Evolutionary conservation across 352 stramenopile genomes (phyloP).

Genomic region (Phytophthora quininea): DNA sequence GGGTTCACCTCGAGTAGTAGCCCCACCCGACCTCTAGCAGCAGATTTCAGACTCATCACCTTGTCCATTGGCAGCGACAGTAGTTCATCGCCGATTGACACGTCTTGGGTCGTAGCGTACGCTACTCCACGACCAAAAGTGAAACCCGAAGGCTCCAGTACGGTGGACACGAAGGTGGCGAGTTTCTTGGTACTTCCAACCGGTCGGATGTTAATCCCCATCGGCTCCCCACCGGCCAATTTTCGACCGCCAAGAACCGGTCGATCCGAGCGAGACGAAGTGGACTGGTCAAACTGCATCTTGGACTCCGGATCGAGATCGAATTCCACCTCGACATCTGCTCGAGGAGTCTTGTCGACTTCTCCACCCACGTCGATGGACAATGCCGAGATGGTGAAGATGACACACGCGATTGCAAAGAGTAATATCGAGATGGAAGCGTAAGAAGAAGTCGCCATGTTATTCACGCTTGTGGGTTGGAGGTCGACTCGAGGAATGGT

Average conservation of each 20-base stretch:
- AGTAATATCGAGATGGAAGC: conserved; percentile 19
- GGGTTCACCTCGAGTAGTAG: conserved; percentile 51
- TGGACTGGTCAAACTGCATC: conserved; percentile 16
- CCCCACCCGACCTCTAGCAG: conserved; percentile 35
- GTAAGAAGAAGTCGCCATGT: conserved; percentile 11
- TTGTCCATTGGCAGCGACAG: conserved; percentile 39
- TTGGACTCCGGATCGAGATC: conserved; percentile 42
- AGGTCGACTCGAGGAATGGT: conserved; percentile 14
- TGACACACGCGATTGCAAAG: not conserved
- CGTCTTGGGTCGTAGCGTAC: conserved; percentile 29
- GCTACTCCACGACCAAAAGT: conserved; percentile 52
- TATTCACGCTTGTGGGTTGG: not conserved
- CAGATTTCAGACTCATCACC: conserved; percentile 48
- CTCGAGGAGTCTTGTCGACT: conserved; percentile 14
- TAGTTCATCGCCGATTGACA: conserved; percentile 23
- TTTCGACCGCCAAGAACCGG: conserved; percentile 26
- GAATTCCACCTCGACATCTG: conserved; percentile 38
- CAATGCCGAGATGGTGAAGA: conserved; percentile 5
- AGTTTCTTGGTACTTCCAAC: conserved; percentile 8
- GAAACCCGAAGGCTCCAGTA: conserved; percentile 39
- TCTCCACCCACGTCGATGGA: conserved; percentile 26
- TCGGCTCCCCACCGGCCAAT: conserved; percentile 14
- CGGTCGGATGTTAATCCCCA: conserved; percentile 20
- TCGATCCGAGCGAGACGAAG: conserved; percentile 21
- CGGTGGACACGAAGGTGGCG: conserved; percentile 12